phyloP scores from a whole-genome alignment of 805 yeast species.

The Kodamaea hsintzibuensis region DNA sequence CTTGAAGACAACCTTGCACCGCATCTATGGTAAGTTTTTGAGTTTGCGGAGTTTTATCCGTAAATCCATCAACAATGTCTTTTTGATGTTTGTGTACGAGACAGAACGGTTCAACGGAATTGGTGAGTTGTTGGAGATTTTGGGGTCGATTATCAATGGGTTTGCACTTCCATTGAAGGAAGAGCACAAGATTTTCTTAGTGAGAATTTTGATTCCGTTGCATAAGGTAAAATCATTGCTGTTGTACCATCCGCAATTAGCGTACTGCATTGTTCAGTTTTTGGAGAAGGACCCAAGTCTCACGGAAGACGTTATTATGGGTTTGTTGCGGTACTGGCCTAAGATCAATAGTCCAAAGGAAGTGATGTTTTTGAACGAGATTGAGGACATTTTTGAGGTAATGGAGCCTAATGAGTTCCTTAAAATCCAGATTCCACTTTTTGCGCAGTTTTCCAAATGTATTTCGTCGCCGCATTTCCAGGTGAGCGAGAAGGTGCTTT shows the following conservation, averaged over 20 bases:
- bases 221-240: slow-evolving; percentile 90
- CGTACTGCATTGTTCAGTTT: slow-evolving; percentile 95
- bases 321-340: slow-evolving; percentile 93
- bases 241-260: slow-evolving; percentile 93
- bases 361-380: slow-evolving; percentile 91
- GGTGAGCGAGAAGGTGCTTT: slow-evolving; percentile 91
- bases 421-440: slow-evolving; percentile 88
- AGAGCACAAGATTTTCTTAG: slow-evolving; percentile 89
- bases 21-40: slow-evolving; percentile 94
- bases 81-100: slow-evolving; percentile 90
- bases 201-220: slow-evolving; percentile 84
- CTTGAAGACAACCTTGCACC: slow-evolving; percentile 89
- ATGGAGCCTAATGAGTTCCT: slow-evolving; percentile 92
- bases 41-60: slow-evolving; percentile 88
- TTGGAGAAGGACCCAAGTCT: slow-evolving; percentile 89
- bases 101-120: slow-evolving; percentile 95
- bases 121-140: slow-evolving; percentile 89
- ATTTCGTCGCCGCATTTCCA: slow-evolving; percentile 95
- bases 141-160: slow-evolving; percentile 96
- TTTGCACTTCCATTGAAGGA: slow-evolving; percentile 96
- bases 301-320: slow-evolving; percentile 96
- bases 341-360: slow-evolving; percentile 93
- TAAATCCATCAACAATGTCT: slow-evolving; percentile 87
- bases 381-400: slow-evolving; percentile 95
- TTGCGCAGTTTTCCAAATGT: slow-evolving; percentile 92